These are phyloP conservation scores for Trichoderma sp. DNA, from an alignment of 2,329 filamentous ascomycete genomes.

Conservation along the genomic window DNA sequence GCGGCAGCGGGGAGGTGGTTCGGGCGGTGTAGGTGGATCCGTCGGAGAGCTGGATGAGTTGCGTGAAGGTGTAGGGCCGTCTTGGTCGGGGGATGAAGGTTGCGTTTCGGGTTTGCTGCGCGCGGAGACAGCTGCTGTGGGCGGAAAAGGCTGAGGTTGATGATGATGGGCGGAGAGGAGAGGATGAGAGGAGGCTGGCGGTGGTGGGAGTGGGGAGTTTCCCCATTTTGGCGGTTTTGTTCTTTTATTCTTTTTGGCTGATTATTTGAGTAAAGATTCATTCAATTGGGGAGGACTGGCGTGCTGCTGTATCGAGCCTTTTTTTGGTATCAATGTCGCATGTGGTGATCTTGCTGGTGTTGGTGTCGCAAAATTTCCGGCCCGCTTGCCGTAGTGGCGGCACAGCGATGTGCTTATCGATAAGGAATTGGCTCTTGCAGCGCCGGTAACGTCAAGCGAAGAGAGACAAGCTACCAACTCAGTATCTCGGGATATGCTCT, in stretches of 20 bases:
- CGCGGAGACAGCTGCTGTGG: conserved; percentile 37
- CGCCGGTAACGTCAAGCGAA: neutral
- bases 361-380: conserved; percentile 35
- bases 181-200: conserved; percentile 35
- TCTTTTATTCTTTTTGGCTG: neutral
- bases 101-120: conserved; percentile 77
- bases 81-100: conserved; percentile 86
- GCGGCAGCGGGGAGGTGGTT: conserved; percentile 70
- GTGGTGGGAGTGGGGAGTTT: conserved; percentile 36
- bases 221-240: conserved; percentile 35
- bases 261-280: neutral
- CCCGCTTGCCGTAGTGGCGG: conserved; percentile 23
- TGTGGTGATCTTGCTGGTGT: conserved; percentile 18
- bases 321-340: neutral
- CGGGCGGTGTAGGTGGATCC: conserved; percentile 81
- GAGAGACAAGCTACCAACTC: neutral
- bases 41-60: conserved; percentile 89
- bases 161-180: conserved; percentile 29
- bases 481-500: neutral
- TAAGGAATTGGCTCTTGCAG: conserved; percentile 15
- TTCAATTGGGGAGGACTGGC: neutral
- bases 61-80: conserved; percentile 95
- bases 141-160: conserved; percentile 34
- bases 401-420: conserved; percentile 25
- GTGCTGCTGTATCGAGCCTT: neutral